Percentiles rank a stretch among this genome's conserved stretches.
phyloP scores from a whole-genome alignment of 2,329 filamentous ascomycete species.

The Aspergillus calidoustus region DNA sequence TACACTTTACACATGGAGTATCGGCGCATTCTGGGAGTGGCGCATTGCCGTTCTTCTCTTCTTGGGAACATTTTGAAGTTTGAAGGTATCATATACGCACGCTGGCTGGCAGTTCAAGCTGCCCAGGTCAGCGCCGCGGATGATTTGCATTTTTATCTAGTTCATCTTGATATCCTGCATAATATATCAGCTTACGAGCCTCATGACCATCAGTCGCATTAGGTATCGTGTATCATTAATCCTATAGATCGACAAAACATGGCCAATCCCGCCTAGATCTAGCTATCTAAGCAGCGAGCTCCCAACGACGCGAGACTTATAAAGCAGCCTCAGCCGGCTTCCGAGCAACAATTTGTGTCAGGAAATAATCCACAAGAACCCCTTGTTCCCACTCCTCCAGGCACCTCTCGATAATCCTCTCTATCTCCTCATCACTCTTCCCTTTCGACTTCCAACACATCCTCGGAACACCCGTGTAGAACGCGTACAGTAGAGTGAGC shows the following conservation, averaged over 20 bases:
- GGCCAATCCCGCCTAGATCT: too few species aligned
- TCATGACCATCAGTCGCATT: not conserved
- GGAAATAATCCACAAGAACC: conserved; percentile 4
- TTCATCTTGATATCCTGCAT: not conserved
- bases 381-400: conserved; percentile 8
- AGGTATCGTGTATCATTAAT: not conserved
- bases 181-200: not conserved
- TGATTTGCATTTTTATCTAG: not conserved
- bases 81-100: not conserved
- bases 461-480: conserved; percentile 6
- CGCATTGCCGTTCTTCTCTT: conserved; percentile 1
- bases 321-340: not conserved
- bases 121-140: not conserved
- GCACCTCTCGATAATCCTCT: not conserved
- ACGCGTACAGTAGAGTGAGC: not conserved
- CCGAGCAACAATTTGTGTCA: conserved; percentile 5
- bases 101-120: not conserved
- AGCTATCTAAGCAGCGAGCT: too few species aligned
- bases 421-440: conserved; percentile 9
- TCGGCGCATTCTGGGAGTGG: conserved; percentile 5
- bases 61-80: not conserved
- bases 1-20: conserved; percentile 6
- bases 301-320: not conserved
- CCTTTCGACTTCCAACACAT: conserved; percentile 6
- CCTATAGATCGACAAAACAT: not conserved